Conservation (phyloP, 78 protist species). For the Andalucia godoyi region DNA sequence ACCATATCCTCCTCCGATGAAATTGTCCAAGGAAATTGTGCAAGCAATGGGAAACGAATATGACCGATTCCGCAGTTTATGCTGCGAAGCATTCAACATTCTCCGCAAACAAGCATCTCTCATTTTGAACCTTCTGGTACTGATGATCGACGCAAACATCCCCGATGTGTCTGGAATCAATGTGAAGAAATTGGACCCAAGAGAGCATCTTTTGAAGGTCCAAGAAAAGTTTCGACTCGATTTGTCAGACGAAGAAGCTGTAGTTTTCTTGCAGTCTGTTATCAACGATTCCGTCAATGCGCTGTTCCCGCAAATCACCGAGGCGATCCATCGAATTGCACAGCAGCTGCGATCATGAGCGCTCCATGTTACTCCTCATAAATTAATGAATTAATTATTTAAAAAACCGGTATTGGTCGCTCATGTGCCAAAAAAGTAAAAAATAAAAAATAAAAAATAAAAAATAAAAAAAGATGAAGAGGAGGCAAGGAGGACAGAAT, state of each 20-base stretch:
- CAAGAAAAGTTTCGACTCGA: constrained; percentile 84
- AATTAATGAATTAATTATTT: no score
- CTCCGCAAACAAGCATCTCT: constrained; percentile 72
- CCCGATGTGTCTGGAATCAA: constrained; percentile 43
- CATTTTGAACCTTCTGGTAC: constrained; percentile 71
- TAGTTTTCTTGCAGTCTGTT: constrained; percentile 42
- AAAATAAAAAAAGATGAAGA: no score
- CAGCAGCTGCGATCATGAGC: no score
- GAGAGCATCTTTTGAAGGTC: constrained; percentile 22
- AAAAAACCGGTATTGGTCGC: no score
- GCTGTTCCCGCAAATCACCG: constrained; percentile 76
- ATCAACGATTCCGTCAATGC: constrained; percentile 74
- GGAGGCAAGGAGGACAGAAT: no score
- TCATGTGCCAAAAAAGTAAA: no score
- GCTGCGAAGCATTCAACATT: constrained; percentile 80
- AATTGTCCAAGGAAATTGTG: constrained; percentile 85
- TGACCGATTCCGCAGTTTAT: constrained; percentile 64
- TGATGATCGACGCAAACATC: constrained; percentile 86
- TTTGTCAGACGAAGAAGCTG: constrained; percentile 81
- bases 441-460: no score
- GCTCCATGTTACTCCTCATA: no score
- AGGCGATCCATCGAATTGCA: constrained; percentile 74
- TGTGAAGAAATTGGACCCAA: background rate
- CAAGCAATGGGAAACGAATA: constrained; percentile 85
- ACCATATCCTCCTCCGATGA: constrained; percentile 92